Evolutionary conservation across 345 rosid species (phyloP), one percentile per base, ranked within the genome.

Genomic region (Punica granatum): DNA sequence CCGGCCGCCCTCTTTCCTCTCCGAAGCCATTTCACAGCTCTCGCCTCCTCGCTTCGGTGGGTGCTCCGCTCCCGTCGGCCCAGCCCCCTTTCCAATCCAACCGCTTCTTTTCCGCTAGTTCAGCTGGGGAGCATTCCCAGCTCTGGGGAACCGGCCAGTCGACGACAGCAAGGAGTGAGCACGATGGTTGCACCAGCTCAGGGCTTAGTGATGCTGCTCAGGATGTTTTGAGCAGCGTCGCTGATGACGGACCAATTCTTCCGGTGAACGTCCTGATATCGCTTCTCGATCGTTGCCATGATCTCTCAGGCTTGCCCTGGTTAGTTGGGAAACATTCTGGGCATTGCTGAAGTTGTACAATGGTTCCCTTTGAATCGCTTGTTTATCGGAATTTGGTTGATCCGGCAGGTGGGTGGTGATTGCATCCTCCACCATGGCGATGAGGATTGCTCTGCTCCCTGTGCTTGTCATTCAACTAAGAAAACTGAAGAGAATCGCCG

Each of bases 251-350:
- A 32, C 71, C 81, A 33, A 79, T 75, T 66, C 77, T 79, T 46
- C 88, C 88, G 0, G 83, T 86, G 62, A 75, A 71, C 12, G 79
- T 77, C 34, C 72, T 87, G 64, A 72, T 82, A 65, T 84, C 88
- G 35, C 65, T 90, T 73, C 90, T 92, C 14, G 96, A 92, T 75
- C 74, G 77, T 1, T 92, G 69, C 71, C 97, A 90, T 76, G 83
- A 86, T 67, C 60, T 86, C 78, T 81, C 92, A 67, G 93, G 97
- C 67, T 77, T 90, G 61, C 96, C 98, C 67, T 92, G 98, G 97
- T 90, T 64, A 68, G 76, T 51, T n/a, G 28, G 2, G 1, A 46
- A 51, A 25, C 58, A n/a, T 51, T 10, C 30, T 51, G 8, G 36
- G 9, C 11, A 63, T 39, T n/a, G 19, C 43, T 30, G 59, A 4